A percentile compares a stretch with the other conserved stretches of the same genome.
These are phyloP conservation scores for Penicillium sumatraense DNA, from an alignment of 2,329 filamentous ascomycete genomes.

Conservation along the genomic window DNA sequence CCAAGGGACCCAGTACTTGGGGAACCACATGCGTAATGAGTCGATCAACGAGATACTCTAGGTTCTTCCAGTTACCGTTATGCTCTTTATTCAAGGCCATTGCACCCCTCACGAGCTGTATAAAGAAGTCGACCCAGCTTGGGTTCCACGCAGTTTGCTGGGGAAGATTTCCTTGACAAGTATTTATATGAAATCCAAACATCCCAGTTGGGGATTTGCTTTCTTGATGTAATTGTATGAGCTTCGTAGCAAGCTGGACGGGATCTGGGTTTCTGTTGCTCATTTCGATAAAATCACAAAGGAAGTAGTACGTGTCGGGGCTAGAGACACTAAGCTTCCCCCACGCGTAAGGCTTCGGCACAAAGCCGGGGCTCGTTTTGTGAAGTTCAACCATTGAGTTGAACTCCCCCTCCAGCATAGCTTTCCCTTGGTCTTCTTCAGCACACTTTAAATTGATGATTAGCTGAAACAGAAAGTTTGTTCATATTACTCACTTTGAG, in stretches of 20 bases:
- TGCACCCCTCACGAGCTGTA: slow-evolving; percentile 35
- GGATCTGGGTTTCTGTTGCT: background rate
- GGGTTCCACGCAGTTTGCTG: slow-evolving; percentile 35
- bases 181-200: slow-evolving; percentile 45
- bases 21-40: slow-evolving; percentile 27
- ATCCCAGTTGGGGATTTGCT: slow-evolving; percentile 36
- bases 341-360: background rate
- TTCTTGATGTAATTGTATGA: slow-evolving; percentile 28
- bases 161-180: slow-evolving; percentile 35
- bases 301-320: background rate
- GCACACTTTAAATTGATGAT: background rate
- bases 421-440: background rate
- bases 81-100: slow-evolving; percentile 33
- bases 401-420: slow-evolving; percentile 7
- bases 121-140: slow-evolving; percentile 43
- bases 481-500: background rate
- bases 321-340: background rate
- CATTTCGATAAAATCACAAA: background rate
- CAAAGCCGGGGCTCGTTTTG: background rate
- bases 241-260: background rate
- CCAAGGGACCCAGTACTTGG: slow-evolving; percentile 26
- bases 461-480: background rate
- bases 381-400: background rate
- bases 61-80: slow-evolving; percentile 38
- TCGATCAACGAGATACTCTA: slow-evolving; percentile 32